Percentiles rank a stretch among this genome's conserved stretches.
These are phyloP conservation scores for Ganoderma meredithae DNA, from an alignment of 1,284 basidiomycete genomes.

Conservation along the genomic window DNA sequence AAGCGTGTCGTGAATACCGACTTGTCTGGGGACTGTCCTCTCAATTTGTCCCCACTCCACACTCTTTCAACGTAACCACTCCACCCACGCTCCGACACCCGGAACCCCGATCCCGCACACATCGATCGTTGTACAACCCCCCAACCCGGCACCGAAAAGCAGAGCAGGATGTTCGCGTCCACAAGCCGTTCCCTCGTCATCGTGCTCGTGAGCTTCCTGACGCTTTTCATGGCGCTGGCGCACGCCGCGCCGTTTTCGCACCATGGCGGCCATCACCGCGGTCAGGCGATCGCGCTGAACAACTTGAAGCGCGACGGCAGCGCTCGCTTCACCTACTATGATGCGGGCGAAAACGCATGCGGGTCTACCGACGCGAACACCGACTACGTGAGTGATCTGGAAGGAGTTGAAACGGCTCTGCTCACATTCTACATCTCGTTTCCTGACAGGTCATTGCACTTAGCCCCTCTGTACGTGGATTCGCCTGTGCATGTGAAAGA, in stretches of 20 bases:
- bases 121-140: not conserved
- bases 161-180: conserved; percentile 25
- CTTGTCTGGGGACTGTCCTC: not conserved
- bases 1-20: not conserved
- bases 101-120: not conserved
- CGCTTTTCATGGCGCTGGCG: conserved; percentile 14
- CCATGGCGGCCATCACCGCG: not conserved
- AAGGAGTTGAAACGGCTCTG: not conserved
- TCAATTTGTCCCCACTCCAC: conserved; percentile 11
- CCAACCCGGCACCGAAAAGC: not conserved
- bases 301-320: conserved; percentile 37
- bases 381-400: conserved; percentile 45
- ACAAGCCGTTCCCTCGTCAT: conserved; percentile 28
- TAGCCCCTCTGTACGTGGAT: conserved; percentile 42
- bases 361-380: conserved; percentile 41
- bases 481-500: not conserved
- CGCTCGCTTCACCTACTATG: conserved; percentile 45
- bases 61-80: not conserved
- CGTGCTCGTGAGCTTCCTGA: conserved; percentile 22
- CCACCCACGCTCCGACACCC: conserved; percentile 3
- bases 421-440: not conserved
- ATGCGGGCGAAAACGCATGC: conserved; percentile 47
- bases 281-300: conserved; percentile 14
- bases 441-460: conserved; percentile 47
- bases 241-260: conserved; percentile 19